A percentile compares a stretch with the other conserved stretches of the same genome.
phyloP scores from a whole-genome alignment of 2,329 filamentous ascomycete genomes.

The Arthrobotrys megalospora region DNA sequence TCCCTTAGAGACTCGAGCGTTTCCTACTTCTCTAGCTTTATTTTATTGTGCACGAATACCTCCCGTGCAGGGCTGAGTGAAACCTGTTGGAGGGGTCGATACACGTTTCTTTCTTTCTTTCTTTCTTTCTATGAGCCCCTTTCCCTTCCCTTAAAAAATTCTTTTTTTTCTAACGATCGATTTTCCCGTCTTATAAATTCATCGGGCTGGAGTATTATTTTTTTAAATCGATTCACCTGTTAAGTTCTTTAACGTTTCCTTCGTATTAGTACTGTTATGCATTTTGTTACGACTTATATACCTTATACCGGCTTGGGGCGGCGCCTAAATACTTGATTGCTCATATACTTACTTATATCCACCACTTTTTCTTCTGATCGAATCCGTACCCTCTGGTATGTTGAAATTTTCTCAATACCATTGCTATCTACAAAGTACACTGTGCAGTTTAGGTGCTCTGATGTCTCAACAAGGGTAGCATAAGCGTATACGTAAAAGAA shows the following conservation, averaged over 20 bases:
- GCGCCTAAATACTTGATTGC: conserved; percentile 44
- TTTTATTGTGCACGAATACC: not conserved
- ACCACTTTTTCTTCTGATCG: not conserved
- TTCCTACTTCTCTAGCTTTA: no score
- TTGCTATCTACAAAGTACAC: no score
- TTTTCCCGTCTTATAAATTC: conserved; percentile 28
- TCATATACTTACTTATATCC: not conserved
- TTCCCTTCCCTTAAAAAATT: not conserved
- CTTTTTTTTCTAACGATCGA: not conserved
- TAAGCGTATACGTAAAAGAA: no score
- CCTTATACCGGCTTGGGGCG: conserved; percentile 42
- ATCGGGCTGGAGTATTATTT: conserved; percentile 13
- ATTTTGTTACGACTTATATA: conserved; percentile 19
- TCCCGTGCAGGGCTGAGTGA: no score
- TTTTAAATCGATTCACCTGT: not conserved
- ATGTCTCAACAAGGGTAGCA: no score
- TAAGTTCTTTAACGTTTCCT: not conserved
- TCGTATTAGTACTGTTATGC: conserved; percentile 1
- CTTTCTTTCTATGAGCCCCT: not conserved
- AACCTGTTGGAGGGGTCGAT: no score
- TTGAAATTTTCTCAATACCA: no score
- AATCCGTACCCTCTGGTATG: no score
- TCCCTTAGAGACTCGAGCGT: not conserved
- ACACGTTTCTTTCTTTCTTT: no score
- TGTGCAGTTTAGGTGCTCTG: no score